phyloP scores from a whole-genome alignment of 306 rosid species.

The Quercus alba region DNA sequence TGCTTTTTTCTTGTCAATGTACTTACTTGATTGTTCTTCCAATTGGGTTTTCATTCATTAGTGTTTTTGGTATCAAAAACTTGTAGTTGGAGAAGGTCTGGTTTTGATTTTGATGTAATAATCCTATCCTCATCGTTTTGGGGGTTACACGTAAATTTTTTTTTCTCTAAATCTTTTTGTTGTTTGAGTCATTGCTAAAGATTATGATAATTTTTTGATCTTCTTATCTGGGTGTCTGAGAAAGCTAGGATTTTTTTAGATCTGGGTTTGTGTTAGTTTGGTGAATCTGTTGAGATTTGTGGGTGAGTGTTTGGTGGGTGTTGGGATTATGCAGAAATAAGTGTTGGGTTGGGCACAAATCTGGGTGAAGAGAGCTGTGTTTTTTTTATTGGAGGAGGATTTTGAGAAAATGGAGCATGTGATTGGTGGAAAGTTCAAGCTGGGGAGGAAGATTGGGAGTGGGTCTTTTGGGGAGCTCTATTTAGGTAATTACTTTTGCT shows the following conservation, averaged over 20 bases:
- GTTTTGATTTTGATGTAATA: neutral
- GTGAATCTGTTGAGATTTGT: slow-evolving; percentile 33
- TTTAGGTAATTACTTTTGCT: slow-evolving; percentile 45
- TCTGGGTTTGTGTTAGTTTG: slow-evolving; percentile 22
- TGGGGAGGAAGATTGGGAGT: slow-evolving; percentile 98
- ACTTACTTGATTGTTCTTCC: slow-evolving; percentile 11
- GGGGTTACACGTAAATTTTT: neutral
- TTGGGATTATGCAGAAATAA: slow-evolving; percentile 37
- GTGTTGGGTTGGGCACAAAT: slow-evolving; percentile 41
- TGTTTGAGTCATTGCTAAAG: slow-evolving; percentile 6
- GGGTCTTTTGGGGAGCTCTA: slow-evolving; percentile 99
- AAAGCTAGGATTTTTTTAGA: slow-evolving; percentile 18
- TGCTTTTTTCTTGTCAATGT: slow-evolving; percentile 27
- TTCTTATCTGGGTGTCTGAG: slow-evolving; percentile 18
- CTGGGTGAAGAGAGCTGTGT: slow-evolving; percentile 22
- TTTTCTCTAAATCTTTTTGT: neutral
- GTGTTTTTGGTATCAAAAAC: slow-evolving; percentile 2
- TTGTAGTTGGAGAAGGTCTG: neutral
- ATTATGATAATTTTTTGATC: neutral
- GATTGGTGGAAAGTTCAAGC: slow-evolving; percentile 85
- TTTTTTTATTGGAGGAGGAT: slow-evolving; percentile 29
- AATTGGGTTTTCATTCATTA: slow-evolving; percentile 17
- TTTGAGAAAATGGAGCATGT: slow-evolving; percentile 79
- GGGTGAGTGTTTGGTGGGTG: slow-evolving; percentile 19
- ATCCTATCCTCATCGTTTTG: neutral